Base-by-base conservation (phyloP, 2,329 filamentous ascomycete species). In the Exserohilum turcica region DNA sequence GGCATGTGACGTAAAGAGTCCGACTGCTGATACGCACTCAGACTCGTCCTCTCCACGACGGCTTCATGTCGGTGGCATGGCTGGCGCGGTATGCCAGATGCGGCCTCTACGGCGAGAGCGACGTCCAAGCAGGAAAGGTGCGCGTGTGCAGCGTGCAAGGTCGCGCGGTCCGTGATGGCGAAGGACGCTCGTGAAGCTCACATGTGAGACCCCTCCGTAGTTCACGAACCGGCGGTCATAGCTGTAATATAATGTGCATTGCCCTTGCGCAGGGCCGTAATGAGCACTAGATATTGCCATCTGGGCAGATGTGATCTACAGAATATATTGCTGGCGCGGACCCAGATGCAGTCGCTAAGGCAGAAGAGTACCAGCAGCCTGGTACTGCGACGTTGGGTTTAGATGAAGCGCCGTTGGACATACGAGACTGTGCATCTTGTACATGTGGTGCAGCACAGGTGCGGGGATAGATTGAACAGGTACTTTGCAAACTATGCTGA, bases 301-400 rank as follows among this genome's bases (percentile, higher is more conserved):
- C 31, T 54, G 43, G 42, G 59, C 39, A 54, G 32, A 45, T 43
- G 32, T 51, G 60, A 63, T 63, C 55, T 58, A 52, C 60, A 37
- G 38, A 57, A 56, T 63, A 63, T 43, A 61, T 61, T 60, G 60
- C 39, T 53, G 32, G 36, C 46, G 39, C 38, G 31, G 52, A 56
- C 50, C 48, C 52, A 48, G 53, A 40, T 52, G 37, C 36, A 36
- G 47, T 56, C 50, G 48, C 47, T 51, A 52, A 45, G 16, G 40
- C 36, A 49, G 21, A 50, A 49, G 21, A 50, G 38, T 61, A 63
- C 63, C 63, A 66, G 36, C 57, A 60, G 54, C 61, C 63, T 53
- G 63, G 63, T 60, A 60, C 55, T 29, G 38, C 18, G 47, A 37
- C 19, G 54, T 60, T 53, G 60, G 44, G 44, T 40, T 51, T 58